Conservation (phyloP, 352 stramenopile species). For the Thraustochytrium sp. region DNA sequence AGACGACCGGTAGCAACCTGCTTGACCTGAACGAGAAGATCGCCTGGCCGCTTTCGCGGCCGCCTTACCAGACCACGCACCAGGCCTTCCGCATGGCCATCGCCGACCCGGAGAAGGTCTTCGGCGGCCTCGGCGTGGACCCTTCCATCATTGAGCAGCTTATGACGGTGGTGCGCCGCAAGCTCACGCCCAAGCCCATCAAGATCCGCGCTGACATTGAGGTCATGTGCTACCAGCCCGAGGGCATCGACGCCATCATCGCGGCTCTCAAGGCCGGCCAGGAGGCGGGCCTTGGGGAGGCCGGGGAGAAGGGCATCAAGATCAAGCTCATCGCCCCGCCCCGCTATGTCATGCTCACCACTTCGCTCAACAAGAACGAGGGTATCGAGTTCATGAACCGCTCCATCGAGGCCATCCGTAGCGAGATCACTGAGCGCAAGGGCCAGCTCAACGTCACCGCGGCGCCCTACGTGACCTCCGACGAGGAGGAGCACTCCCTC, state of each 20-base stretch:
- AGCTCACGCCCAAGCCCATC: slow-evolving; percentile 95
- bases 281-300: slow-evolving; percentile 70
- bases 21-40: slow-evolving; percentile 82
- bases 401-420: slow-evolving; percentile 34
- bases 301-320: slow-evolving; percentile 80
- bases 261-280: slow-evolving; percentile 81
- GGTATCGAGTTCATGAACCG: slow-evolving; percentile 42
- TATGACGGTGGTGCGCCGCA: slow-evolving; percentile 90
- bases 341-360: slow-evolving; percentile 98
- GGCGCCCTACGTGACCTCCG: slow-evolving; percentile 24
- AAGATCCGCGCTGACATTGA: slow-evolving; percentile 99
- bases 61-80: slow-evolving; percentile 93
- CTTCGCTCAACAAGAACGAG: slow-evolving; percentile 71
- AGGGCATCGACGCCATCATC: slow-evolving; percentile 97
- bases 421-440: slow-evolving; percentile 8
- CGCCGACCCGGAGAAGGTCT: slow-evolving; percentile 58
- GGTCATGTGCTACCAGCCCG: slow-evolving; percentile 98
- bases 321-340: slow-evolving; percentile 98
- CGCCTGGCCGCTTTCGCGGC: slow-evolving; percentile 97
- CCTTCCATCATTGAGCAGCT: slow-evolving; percentile 72
- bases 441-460: slow-evolving; percentile 34
- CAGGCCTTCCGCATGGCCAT: slow-evolving; percentile 95
- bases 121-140: slow-evolving; percentile 86
- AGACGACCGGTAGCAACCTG: slow-evolving; percentile 63
- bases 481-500: slow-evolving; percentile 36